Evolutionary conservation across 805 yeast species (phyloP).

Genomic region (Nakazawaea wyomingensis): DNA sequence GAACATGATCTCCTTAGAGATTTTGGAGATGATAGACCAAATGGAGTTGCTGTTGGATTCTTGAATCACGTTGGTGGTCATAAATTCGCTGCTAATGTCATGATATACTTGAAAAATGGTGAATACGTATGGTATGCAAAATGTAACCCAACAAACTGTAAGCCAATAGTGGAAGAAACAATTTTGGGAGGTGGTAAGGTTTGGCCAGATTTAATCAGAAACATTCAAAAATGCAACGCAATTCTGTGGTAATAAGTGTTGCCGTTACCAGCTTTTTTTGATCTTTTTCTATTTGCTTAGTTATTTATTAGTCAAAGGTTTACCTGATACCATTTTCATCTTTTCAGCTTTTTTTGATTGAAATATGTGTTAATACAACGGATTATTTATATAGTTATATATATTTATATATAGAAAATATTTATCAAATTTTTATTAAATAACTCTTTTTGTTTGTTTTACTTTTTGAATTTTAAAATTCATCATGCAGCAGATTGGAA

Average conservation of each 20-base stretch:
- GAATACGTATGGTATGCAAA: conserved; percentile 87
- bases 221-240: conserved; percentile 46
- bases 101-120: conserved; percentile 67
- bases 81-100: conserved; percentile 85
- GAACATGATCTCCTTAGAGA: conserved; percentile 74
- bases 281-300: too few species aligned
- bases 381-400: too few species aligned
- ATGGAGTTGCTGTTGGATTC: conserved; percentile 66
- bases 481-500: conserved; percentile 16
- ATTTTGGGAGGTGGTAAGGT: conserved; percentile 64
- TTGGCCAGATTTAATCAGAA: conserved; percentile 65
- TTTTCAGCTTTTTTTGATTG: too few species aligned
- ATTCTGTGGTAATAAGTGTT: conserved; percentile 53
- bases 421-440: too few species aligned
- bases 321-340: neutral
- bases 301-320: neutral
- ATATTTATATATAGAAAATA: neutral
- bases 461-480: conserved; percentile 22
- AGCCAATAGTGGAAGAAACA: conserved; percentile 71
- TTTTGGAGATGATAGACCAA: conserved; percentile 64
- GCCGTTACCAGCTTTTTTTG: too few species aligned
- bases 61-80: conserved; percentile 95
- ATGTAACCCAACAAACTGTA: conserved; percentile 71
- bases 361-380: too few species aligned
- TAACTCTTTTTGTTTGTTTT: too few species aligned